Base-by-base conservation (phyloP, 78 protist species). In the Monosiga brevicollis region DNA sequence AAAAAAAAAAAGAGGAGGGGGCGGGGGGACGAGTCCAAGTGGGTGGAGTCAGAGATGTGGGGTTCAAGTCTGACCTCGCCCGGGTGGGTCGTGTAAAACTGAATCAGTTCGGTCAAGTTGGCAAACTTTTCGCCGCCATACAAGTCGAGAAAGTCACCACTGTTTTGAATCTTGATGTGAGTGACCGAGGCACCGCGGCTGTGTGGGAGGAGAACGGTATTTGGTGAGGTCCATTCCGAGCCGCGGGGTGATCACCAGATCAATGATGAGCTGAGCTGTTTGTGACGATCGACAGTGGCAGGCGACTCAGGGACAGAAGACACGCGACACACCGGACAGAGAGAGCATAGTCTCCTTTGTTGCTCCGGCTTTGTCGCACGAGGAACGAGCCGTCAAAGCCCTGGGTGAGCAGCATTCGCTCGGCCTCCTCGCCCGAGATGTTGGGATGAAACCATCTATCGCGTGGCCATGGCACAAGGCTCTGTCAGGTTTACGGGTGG, bases 111-210 rank as follows among this genome's bases (percentile, higher is more conserved):
- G 35, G 81, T 26, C 24, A 77, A 42, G 22, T 23, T 42, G 37
- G 81, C 81, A 77, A 77, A 77, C 81, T 77, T 77, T 15, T 77
- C 81, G 37, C 81, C 81, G 81, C 81, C 81, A 26, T 77, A 77
- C 81, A 77, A 32, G 38, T 77, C 81, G 71, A n/a, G 42, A 25
- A 37, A 77, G 37, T 77, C 81, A 62, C 81, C 81, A 23, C 40
- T 77, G 81, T 77, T 77, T 38, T 77, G 81, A 38, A 77, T 77
- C 81, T 77, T 77, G 37, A 77, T 38, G 81, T 77, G 81, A 3
- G 71, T 25, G 38, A 40, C 1, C 6, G 34, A 9, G 71, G 1
- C n/a, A 1, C 43, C 81, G 25, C 71, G 81, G 25, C 81, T 39
- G 22, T n/a, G 72, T 22, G 37, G 25, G 35, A 76, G 80, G 37